These are phyloP conservation scores for Paecilomyces formosus DNA, from an alignment of 2,329 filamentous ascomycete species.

Conservation along the genomic window DNA sequence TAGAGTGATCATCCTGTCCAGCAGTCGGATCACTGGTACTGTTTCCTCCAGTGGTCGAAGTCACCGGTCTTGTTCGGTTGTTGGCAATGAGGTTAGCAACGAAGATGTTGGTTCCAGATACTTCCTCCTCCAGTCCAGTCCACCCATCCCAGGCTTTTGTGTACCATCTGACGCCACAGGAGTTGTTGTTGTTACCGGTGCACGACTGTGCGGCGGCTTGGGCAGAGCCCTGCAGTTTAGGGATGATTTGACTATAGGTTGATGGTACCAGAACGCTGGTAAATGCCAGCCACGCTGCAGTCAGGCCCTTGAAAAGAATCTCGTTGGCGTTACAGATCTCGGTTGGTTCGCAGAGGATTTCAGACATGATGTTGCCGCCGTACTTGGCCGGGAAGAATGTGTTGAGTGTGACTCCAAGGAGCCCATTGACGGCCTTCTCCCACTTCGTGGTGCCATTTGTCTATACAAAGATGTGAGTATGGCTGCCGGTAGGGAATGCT, in stretches of 20 bases:
- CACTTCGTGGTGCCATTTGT: conserved; percentile 44
- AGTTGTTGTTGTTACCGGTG: conserved; percentile 48
- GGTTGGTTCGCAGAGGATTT: conserved; percentile 59
- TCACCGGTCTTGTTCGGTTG: conserved; percentile 30
- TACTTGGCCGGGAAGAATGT: conserved; percentile 46
- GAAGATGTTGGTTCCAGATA: conserved; percentile 31
- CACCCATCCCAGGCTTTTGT: conserved; percentile 26
- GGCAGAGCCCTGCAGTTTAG: conserved; percentile 52
- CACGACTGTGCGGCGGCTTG: conserved; percentile 57
- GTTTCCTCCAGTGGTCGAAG: conserved; percentile 50
- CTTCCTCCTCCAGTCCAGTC: conserved; percentile 31
- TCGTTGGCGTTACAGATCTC: conserved; percentile 64
- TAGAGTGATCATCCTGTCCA: conserved; percentile 7
- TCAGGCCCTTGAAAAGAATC: conserved; percentile 64
- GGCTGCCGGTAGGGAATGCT: background rate
- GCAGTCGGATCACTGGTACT: conserved; percentile 42
- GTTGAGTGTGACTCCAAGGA: conserved; percentile 43
- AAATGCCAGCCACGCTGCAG: conserved; percentile 59
- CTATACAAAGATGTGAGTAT: conserved; percentile 13
- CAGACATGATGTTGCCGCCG: conserved; percentile 52
- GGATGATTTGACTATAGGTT: conserved; percentile 48
- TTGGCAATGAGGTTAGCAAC: conserved; percentile 20
- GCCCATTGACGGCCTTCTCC: conserved; percentile 49
- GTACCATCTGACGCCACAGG: conserved; percentile 43
- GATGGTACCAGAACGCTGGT: conserved; percentile 56